A percentile compares a stretch with the other conserved stretches of the same genome.
Evolutionary conservation across 495 filamentous ascomycete species (phyloP).

Genomic region (Neurospora africana): DNA sequence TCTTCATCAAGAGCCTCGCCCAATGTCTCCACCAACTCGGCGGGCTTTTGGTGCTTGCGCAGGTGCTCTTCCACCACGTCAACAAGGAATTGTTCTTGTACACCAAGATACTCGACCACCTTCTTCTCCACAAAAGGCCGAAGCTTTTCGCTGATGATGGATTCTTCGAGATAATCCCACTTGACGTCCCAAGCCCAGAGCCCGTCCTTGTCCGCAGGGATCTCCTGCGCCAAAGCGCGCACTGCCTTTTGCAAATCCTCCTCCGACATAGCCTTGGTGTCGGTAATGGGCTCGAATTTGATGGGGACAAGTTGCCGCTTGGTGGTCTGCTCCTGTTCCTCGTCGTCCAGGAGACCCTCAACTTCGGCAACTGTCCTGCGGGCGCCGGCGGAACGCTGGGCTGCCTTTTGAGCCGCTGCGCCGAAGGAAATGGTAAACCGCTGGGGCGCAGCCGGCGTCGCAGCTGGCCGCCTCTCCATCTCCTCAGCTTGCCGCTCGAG

Average conservation of each 20-base stretch:
- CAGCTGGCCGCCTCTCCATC: conserved; percentile 53
- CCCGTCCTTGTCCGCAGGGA: conserved; percentile 75
- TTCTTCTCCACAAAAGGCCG: conserved; percentile 96
- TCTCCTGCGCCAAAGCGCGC: conserved; percentile 73
- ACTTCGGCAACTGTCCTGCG: conserved; percentile 85
- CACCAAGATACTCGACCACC: conserved; percentile 88
- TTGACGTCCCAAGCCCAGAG: conserved; percentile 88
- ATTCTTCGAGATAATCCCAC: conserved; percentile 89
- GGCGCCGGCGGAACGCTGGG: conserved; percentile 52
- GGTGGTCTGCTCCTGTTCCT: conserved; percentile 64
- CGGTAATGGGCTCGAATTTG: conserved; percentile 69
- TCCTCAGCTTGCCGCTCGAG: conserved; percentile 81
- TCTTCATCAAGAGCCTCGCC: conserved; percentile 91
- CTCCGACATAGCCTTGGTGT: conserved; percentile 60
- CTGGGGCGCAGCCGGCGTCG: conserved; percentile 44
- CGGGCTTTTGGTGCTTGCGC: conserved; percentile 62
- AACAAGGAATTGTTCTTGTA: conserved; percentile 92
- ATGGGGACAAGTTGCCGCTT: conserved; percentile 84
- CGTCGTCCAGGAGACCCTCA: conserved; percentile 87
- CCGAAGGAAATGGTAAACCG: conserved; percentile 92
- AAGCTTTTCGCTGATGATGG: conserved; percentile 74
- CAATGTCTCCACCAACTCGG: conserved; percentile 73
- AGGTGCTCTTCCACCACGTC: conserved; percentile 87
- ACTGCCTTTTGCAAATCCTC: conserved; percentile 75
- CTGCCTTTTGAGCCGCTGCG: conserved; percentile 74